phyloP scores from a whole-genome alignment of 176 grass and related monocot genomes.

The Echinochloa phyllopogon region DNA sequence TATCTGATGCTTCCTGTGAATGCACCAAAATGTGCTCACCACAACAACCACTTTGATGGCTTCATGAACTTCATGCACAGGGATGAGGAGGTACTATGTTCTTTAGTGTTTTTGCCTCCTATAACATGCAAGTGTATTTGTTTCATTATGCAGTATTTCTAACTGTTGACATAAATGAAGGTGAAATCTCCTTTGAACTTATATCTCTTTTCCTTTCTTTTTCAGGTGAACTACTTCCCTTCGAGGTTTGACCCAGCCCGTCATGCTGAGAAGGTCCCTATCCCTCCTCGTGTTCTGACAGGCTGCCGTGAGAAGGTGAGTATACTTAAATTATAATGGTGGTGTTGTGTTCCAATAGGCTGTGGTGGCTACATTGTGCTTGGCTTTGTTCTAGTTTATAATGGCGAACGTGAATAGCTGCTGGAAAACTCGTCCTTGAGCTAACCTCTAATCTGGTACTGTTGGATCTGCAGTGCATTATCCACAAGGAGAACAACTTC shows the following conservation, averaged over 20 bases:
- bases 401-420: neutral
- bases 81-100: slow-evolving; percentile 78
- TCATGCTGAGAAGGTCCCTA: slow-evolving; percentile 73
- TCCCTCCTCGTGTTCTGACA: slow-evolving; percentile 59
- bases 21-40: slow-evolving; percentile 80
- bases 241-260: slow-evolving; percentile 73
- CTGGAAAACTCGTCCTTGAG: neutral
- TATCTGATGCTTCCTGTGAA: slow-evolving; percentile 93
- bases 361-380: neutral
- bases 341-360: neutral
- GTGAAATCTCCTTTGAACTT: neutral
- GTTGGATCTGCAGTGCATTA: slow-evolving; percentile 65
- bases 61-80: slow-evolving; percentile 95
- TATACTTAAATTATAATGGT: neutral
- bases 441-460: neutral
- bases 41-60: slow-evolving; percentile 90
- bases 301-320: slow-evolving; percentile 76
- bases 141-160: slow-evolving; percentile 22
- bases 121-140: neutral
- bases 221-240: slow-evolving; percentile 91
- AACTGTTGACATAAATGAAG: neutral
- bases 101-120: neutral
- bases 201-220: slow-evolving; percentile 15
- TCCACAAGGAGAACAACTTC: slow-evolving; percentile 89
- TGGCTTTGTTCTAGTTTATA: neutral